phyloP scores from a whole-genome alignment of 176 grass and related monocot genomes.

The Eleusine coracana region DNA sequence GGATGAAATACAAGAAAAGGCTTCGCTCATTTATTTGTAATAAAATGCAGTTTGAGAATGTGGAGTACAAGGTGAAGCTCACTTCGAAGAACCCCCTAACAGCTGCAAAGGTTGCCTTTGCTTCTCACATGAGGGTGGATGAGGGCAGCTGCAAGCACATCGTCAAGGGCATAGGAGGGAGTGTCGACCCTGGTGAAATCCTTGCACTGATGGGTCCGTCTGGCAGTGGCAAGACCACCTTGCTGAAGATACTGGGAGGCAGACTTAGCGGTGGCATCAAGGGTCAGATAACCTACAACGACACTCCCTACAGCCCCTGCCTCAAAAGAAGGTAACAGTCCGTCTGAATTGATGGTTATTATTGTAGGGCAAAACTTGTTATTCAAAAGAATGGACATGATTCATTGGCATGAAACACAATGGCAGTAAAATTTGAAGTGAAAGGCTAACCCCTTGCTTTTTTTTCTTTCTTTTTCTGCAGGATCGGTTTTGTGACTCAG shows the following conservation, averaged over 20 bases:
- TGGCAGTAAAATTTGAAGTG: not conserved
- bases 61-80: slow-evolving; percentile 79
- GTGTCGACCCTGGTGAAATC: slow-evolving; percentile 81
- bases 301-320: slow-evolving; percentile 71
- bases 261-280: slow-evolving; percentile 66
- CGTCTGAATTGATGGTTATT: not conserved
- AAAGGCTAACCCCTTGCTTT: not conserved
- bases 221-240: slow-evolving; percentile 92
- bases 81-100: slow-evolving; percentile 58
- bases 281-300: slow-evolving; percentile 85
- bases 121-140: slow-evolving; percentile 54
- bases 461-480: not conserved
- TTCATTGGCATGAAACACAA: not conserved
- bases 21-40: not conserved
- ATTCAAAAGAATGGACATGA: not conserved
- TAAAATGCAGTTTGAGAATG: slow-evolving; percentile 78
- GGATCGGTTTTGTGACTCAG: slow-evolving; percentile 95
- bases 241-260: slow-evolving; percentile 83
- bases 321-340: slow-evolving; percentile 68
- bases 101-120: slow-evolving; percentile 49
- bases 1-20: not conserved
- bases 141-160: slow-evolving; percentile 73
- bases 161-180: slow-evolving; percentile 82
- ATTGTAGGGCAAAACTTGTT: not conserved
- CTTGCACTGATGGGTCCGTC: slow-evolving; percentile 91